These are phyloP conservation scores for Ajuga chamaepitys DNA, from an alignment of 257 asterid genomes.

Conservation along the genomic window DNA sequence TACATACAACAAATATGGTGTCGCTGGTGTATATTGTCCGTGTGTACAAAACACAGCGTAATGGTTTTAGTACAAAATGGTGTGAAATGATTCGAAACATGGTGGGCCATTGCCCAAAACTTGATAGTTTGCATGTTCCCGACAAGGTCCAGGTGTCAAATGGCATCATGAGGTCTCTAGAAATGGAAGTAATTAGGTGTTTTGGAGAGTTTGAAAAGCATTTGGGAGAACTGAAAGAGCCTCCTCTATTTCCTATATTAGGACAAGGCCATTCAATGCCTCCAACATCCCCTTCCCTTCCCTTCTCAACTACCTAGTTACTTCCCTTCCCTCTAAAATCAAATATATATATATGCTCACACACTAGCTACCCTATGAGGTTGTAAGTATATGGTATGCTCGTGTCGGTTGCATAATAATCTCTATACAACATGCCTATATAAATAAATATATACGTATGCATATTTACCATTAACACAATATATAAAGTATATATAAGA, in stretches of 20 bases:
- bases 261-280: conserved; percentile 19
- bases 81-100: conserved; percentile 22
- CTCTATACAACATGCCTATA: too few relatives aligned
- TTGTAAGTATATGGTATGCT: too few relatives aligned
- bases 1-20: neutral
- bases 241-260: conserved; percentile 30
- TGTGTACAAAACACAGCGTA: neutral
- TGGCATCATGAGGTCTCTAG: conserved; percentile 58
- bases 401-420: too few relatives aligned
- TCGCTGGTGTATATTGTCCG: neutral
- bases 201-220: conserved; percentile 32
- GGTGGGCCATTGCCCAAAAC: conserved; percentile 45
- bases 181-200: conserved; percentile 21
- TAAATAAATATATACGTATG: too few relatives aligned
- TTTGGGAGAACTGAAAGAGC: conserved; percentile 29
- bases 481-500: too few relatives aligned
- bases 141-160: conserved; percentile 60
- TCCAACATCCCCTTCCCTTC: conserved; percentile 25
- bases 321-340: neutral
- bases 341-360: neutral
- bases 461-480: too few relatives aligned
- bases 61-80: neutral
- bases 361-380: too few relatives aligned
- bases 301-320: too few relatives aligned
- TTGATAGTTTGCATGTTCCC: conserved; percentile 94